Percentiles rank a stretch among this genome's conserved stretches.
These are phyloP conservation scores for Dioscorea dumetorum DNA, from an alignment of 106 monocot genomes.

Conservation along the genomic window DNA sequence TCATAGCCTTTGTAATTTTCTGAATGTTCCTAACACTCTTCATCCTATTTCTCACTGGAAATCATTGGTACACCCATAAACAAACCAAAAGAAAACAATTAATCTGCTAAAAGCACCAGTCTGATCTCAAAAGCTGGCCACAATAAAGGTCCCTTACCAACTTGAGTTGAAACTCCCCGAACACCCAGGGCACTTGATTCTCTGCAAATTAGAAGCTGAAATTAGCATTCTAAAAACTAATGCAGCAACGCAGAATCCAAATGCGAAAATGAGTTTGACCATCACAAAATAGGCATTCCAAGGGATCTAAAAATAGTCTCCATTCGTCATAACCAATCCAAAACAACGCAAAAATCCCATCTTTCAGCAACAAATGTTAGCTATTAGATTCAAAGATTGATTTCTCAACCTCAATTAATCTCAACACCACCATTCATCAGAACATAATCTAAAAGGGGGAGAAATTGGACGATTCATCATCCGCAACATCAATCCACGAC, in stretches of 20 bases:
- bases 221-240: conserved; percentile 1
- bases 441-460: too few relatives aligned
- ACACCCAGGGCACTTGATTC: conserved; percentile 50
- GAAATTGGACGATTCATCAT: too few relatives aligned
- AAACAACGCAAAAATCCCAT: neutral
- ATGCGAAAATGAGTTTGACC: neutral
- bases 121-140: neutral
- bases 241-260: neutral
- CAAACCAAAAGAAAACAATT: neutral
- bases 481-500: neutral
- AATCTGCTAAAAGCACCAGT: neutral
- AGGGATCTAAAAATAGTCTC: neutral
- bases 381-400: too few relatives aligned
- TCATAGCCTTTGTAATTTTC: conserved; percentile 99
- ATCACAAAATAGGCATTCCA: neutral
- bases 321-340: neutral
- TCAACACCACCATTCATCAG: too few relatives aligned
- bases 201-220: conserved; percentile 24
- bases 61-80: neutral
- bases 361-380: too few relatives aligned
- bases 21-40: conserved; percentile 97
- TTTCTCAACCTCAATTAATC: too few relatives aligned
- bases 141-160: conserved; percentile 37
- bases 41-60: conserved; percentile 88
- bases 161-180: conserved; percentile 87